Percentiles rank a stretch among this genome's conserved stretches.
These are phyloP conservation scores for Tricholoma furcatifolium DNA, from an alignment of 768 basidiomycete species.

Conservation along the genomic window DNA sequence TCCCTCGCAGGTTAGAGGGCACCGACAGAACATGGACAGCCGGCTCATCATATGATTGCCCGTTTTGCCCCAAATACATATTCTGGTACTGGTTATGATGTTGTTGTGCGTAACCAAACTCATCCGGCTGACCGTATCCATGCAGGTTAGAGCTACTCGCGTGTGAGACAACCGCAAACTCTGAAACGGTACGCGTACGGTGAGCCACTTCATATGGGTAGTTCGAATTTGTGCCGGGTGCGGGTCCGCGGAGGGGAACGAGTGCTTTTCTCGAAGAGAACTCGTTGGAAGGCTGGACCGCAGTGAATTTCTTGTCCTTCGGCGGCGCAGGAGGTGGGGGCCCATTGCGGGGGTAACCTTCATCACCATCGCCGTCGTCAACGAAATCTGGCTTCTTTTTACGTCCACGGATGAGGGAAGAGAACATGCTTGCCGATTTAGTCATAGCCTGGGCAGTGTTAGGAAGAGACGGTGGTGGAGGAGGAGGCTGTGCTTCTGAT, in stretches of 20 bases:
- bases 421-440: conserved; percentile 30
- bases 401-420: conserved; percentile 39
- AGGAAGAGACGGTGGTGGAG: conserved; percentile 14
- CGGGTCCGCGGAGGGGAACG: conserved; percentile 14
- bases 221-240: background rate
- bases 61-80: conserved; percentile 6
- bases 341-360: conserved; percentile 22
- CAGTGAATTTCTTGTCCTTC: conserved; percentile 35
- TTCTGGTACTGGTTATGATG: conserved; percentile 12
- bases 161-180: conserved; percentile 40
- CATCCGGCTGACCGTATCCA: conserved; percentile 15
- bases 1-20: conserved; percentile 29
- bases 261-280: conserved; percentile 18
- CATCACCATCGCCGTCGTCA: conserved; percentile 24
- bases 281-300: conserved; percentile 8
- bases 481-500: conserved; percentile 28
- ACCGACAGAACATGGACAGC: conserved; percentile 11
- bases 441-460: conserved; percentile 20
- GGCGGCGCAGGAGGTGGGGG: conserved; percentile 51
- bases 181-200: conserved; percentile 34
- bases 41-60: background rate
- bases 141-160: conserved; percentile 29
- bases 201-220: conserved; percentile 13
- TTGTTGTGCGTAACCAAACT: conserved; percentile 19
- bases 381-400: conserved; percentile 29